Evolutionary conservation across 2,329 filamentous ascomycete species (phyloP).

Genomic region (Penicillium sp.): DNA sequence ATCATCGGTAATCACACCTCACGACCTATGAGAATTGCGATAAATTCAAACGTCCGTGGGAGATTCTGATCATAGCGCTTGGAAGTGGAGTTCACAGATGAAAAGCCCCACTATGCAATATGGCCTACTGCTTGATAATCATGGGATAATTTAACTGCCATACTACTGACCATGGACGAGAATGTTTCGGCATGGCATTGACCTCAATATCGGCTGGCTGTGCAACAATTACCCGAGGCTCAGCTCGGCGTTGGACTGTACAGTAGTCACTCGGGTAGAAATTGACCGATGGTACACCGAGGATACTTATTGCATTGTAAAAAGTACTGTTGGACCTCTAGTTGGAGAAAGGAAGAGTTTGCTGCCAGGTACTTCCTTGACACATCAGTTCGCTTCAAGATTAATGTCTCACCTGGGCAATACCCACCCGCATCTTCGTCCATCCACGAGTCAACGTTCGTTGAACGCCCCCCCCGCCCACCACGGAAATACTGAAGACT

Average conservation of each 20-base stretch:
- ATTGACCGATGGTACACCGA: background rate
- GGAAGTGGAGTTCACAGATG: background rate
- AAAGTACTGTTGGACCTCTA: too few relatives aligned
- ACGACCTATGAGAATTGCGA: background rate
- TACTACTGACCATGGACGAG: background rate
- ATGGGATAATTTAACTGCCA: background rate
- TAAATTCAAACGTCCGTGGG: background rate
- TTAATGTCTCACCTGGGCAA: background rate
- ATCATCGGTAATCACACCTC: too few relatives aligned
- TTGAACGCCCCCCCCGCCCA: background rate
- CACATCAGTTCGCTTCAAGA: background rate
- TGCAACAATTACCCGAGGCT: background rate
- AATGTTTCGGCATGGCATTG: background rate
- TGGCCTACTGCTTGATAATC: background rate
- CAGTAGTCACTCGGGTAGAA: background rate
- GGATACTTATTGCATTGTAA: background rate
- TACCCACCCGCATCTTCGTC: background rate
- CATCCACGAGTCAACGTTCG: background rate
- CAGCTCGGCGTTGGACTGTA: background rate
- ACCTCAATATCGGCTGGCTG: background rate
- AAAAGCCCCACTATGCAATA: background rate
- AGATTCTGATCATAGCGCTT: background rate
- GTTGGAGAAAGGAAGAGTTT: background rate
- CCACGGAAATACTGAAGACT: background rate
- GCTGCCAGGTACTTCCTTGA: background rate